These are phyloP conservation scores for Flammula alnicola DNA, from an alignment of 1,284 basidiomycete genomes.

Conservation along the genomic window DNA sequence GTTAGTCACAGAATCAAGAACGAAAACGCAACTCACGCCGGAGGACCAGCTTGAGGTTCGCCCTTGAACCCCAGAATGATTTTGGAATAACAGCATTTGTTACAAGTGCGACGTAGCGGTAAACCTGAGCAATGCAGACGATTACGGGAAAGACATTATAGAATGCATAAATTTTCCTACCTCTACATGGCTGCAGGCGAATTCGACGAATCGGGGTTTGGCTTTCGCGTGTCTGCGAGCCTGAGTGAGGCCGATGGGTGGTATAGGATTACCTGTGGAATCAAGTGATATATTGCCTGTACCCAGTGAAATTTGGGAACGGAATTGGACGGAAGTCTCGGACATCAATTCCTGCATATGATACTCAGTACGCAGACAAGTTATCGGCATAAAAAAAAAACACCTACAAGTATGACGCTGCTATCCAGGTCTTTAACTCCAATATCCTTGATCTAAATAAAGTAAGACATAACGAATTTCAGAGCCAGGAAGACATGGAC, in stretches of 20 bases:
- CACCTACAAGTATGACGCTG: slow-evolving; percentile 59
- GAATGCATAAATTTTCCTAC: slow-evolving; percentile 38
- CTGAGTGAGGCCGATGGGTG: slow-evolving; percentile 50
- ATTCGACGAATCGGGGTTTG: slow-evolving; percentile 83
- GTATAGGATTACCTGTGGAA: slow-evolving; percentile 49
- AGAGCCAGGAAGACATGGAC: background rate
- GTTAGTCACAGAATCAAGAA: slow-evolving; percentile 2
- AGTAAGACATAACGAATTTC: background rate
- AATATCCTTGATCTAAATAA: background rate
- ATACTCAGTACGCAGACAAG: slow-evolving; percentile 6
- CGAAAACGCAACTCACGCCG: slow-evolving; percentile 57
- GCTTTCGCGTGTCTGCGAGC: slow-evolving; percentile 46
- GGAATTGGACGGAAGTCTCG: slow-evolving; percentile 60
- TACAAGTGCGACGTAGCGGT: slow-evolving; percentile 65
- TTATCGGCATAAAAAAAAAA: background rate
- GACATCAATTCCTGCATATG: slow-evolving; percentile 72
- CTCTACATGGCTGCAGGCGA: slow-evolving; percentile 67
- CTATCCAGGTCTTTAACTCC: slow-evolving; percentile 51
- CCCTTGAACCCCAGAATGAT: slow-evolving; percentile 77
- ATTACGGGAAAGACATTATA: background rate
- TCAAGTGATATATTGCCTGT: slow-evolving; percentile 47
- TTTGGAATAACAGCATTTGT: slow-evolving; percentile 77
- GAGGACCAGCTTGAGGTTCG: slow-evolving; percentile 70
- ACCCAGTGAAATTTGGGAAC: slow-evolving; percentile 48
- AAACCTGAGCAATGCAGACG: slow-evolving; percentile 54